Conservation (phyloP, 352 stramenopile species). For the Hyaloperonospora brassicae region DNA sequence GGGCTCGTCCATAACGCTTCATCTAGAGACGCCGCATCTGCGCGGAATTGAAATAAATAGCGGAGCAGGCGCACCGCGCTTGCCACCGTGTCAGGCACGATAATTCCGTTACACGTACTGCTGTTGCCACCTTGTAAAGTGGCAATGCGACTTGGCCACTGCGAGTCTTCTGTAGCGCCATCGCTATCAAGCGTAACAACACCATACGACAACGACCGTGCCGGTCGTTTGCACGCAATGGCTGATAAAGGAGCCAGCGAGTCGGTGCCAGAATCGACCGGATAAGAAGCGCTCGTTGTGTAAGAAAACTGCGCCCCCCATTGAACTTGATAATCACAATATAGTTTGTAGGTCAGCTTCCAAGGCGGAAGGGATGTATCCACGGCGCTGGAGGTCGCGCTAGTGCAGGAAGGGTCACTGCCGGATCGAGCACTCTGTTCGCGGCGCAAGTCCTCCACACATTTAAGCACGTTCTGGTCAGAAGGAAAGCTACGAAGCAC, state of each 20-base stretch:
- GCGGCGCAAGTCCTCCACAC: conserved; percentile 46
- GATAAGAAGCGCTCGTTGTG: conserved; percentile 2
- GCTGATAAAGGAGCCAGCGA: conserved; percentile 13
- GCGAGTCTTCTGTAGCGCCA: conserved; percentile 12
- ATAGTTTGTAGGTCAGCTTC: conserved; percentile 68
- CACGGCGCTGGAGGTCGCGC: background rate
- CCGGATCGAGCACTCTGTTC: conserved; percentile 8
- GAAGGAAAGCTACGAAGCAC: conserved; percentile 39
- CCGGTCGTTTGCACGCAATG: conserved; percentile 10
- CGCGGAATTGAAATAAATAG: conserved; percentile 49
- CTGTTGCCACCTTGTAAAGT: too few species aligned
- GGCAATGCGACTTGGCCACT: too few species aligned
- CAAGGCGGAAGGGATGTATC: conserved; percentile 41
- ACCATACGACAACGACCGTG: conserved; percentile 16
- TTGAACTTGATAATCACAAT: conserved; percentile 61
- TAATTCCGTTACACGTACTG: conserved; percentile 4
- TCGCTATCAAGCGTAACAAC: conserved; percentile 18
- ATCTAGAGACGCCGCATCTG: conserved; percentile 18
- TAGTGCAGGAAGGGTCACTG: background rate
- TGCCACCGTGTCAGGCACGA: conserved; percentile 28
- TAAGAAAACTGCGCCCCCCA: conserved; percentile 29
- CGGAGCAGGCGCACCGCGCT: conserved; percentile 47
- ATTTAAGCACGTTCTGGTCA: conserved; percentile 76
- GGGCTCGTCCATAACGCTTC: conserved; percentile 59
- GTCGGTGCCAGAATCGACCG: background rate